These are phyloP conservation scores for Emmonsiellopsis sp. DNA, from an alignment of 2,329 filamentous ascomycete genomes.

Conservation along the genomic window DNA sequence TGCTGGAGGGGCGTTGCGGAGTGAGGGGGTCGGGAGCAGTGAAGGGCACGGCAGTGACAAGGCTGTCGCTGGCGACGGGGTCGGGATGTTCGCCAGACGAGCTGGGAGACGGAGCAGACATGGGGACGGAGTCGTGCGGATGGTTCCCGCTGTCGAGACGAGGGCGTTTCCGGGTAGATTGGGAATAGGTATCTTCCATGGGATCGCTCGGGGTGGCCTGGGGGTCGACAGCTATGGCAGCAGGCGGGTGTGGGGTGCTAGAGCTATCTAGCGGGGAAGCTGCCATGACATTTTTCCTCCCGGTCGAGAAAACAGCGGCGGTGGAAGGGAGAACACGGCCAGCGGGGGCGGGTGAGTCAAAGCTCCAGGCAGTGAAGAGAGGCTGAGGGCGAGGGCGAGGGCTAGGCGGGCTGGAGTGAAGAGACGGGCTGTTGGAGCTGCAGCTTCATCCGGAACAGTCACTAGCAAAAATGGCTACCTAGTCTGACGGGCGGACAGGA, in stretches of 20 bases:
- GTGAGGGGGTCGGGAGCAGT: constrained; percentile 16
- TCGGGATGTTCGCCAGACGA: constrained; percentile 1
- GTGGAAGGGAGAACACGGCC: neutral
- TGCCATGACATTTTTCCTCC: constrained; percentile 35
- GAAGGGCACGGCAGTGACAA: constrained; percentile 8
- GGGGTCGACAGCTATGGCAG: constrained; percentile 18
- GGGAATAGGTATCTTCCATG: constrained; percentile 32
- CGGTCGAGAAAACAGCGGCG: neutral
- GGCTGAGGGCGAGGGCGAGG: neutral
- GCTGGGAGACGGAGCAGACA: constrained; percentile 20
- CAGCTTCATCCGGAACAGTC: neutral
- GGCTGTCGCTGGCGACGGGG: neutral
- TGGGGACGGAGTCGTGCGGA: constrained; percentile 24
- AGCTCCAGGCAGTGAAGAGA: neutral
- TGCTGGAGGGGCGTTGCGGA: constrained; percentile 30
- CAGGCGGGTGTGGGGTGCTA: constrained; percentile 27
- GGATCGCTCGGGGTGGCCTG: constrained; percentile 21
- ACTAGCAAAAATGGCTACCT: neutral
- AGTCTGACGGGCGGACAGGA: neutral
- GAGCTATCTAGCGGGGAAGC: constrained; percentile 37
- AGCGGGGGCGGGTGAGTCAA: neutral
- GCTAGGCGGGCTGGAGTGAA: neutral
- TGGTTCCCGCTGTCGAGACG: constrained; percentile 37
- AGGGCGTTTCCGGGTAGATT: constrained; percentile 37
- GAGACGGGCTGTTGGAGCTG: neutral